These are phyloP conservation scores for Sambucus nigra DNA, from an alignment of 129 eudicot genomes.

Conservation along the genomic window DNA sequence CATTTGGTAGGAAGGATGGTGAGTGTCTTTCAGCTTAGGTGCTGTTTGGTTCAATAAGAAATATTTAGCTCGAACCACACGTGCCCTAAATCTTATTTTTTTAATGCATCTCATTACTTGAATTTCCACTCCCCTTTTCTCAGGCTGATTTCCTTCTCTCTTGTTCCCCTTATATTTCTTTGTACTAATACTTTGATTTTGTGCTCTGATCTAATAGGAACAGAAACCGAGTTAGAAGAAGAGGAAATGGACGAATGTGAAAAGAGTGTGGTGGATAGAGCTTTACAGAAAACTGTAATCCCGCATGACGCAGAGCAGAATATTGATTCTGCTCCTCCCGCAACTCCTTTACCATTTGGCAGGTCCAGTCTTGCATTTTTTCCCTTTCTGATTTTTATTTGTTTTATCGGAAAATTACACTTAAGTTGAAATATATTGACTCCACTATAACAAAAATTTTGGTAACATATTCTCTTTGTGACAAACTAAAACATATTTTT, in stretches of 20 bases:
- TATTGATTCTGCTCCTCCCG: conserved; percentile 43
- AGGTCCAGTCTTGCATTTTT: conserved; percentile 30
- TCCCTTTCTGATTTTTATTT: too few species aligned
- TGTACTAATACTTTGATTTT: conserved; percentile 9
- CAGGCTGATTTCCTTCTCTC: background rate
- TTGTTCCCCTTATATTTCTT: too few species aligned
- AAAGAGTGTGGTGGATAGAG: conserved; percentile 33
- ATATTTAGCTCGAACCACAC: too few species aligned
- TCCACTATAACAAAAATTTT: too few species aligned
- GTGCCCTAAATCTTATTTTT: too few species aligned
- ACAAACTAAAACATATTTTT: too few species aligned
- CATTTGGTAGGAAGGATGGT: conserved; percentile 97
- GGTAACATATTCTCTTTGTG: too few species aligned
- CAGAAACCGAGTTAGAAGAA: conserved; percentile 45
- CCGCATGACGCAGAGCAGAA: conserved; percentile 32
- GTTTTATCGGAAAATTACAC: too few species aligned
- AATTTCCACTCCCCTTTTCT: background rate
- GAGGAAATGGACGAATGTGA: conserved; percentile 41
- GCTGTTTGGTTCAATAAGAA: background rate
- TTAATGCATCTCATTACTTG: too few species aligned
- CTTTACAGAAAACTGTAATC: conserved; percentile 23
- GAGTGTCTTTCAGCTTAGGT: conserved; percentile 11
- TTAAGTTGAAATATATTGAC: too few species aligned
- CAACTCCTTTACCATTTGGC: conserved; percentile 53
- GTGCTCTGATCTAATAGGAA: conserved; percentile 30